Evolutionary conservation across 257 asterid species (phyloP).

Genomic region (Eustoma russellianum): DNA sequence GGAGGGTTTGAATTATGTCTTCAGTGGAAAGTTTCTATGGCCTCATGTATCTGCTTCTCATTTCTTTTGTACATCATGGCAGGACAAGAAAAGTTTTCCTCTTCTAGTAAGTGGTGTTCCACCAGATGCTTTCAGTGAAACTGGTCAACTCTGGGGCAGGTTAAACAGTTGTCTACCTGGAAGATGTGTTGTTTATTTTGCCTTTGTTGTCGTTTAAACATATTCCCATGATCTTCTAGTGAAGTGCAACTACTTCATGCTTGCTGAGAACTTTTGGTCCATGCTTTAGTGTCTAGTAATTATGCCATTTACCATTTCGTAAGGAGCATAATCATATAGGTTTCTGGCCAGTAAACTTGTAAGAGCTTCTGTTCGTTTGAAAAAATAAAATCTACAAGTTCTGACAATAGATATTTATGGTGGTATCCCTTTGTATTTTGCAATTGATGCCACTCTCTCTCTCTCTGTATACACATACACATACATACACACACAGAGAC

Average conservation of each 20-base stretch:
- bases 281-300: neutral
- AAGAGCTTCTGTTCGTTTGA: too few relatives aligned
- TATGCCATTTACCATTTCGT: neutral
- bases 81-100: constrained; percentile 76
- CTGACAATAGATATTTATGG: too few relatives aligned
- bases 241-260: neutral
- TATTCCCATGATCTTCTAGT: neutral
- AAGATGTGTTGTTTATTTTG: neutral
- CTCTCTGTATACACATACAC: too few relatives aligned
- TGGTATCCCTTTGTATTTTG: too few relatives aligned
- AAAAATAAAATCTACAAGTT: too few relatives aligned
- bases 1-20: neutral
- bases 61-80: constrained; percentile 22
- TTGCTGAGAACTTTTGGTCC: neutral
- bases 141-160: constrained; percentile 99
- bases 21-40: constrained; percentile 9
- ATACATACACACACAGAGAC: too few relatives aligned
- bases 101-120: constrained; percentile 94
- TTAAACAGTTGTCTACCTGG: constrained; percentile 19
- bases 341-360: too few relatives aligned
- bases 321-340: too few relatives aligned
- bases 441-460: too few relatives aligned
- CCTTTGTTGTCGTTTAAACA: neutral
- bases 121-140: constrained; percentile 93
- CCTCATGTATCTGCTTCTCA: constrained; percentile 11